Percentiles rank a stretch among this genome's conserved stretches.
These are phyloP conservation scores for Cinnamomum micranthum DNA, from an alignment of 164 flowering plant species.

Conservation along the genomic window DNA sequence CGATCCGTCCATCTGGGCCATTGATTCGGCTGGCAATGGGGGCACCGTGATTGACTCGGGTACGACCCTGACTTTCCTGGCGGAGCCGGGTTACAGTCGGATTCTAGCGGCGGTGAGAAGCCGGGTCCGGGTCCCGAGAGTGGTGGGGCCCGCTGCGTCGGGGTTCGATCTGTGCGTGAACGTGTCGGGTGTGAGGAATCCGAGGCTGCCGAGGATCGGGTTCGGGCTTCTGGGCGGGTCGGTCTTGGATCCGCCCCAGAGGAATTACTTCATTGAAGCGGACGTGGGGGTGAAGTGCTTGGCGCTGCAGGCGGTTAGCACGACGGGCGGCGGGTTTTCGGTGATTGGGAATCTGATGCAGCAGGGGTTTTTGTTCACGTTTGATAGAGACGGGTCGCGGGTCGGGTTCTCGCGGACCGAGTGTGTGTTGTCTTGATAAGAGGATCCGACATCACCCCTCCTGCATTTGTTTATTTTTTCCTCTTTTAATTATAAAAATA, in stretches of 20 bases:
- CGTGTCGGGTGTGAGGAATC: constrained; percentile 30
- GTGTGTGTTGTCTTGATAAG: constrained; percentile 22
- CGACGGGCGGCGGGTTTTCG: constrained; percentile 32
- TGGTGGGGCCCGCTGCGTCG: constrained; percentile 21
- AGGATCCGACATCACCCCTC: not conserved
- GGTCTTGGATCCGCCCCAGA: constrained; percentile 51
- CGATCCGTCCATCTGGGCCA: constrained; percentile 51
- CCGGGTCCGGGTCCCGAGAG: constrained; percentile 33
- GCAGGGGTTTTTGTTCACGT: constrained; percentile 73
- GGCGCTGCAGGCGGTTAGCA: constrained; percentile 51
- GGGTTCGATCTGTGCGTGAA: constrained; percentile 60
- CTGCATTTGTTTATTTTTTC: not conserved
- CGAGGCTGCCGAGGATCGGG: constrained; percentile 49
- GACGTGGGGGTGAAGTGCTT: constrained; percentile 52
- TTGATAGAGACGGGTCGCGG: constrained; percentile 48
- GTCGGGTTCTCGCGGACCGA: constrained; percentile 68
- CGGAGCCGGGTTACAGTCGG: constrained; percentile 46
- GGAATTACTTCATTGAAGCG: constrained; percentile 61
- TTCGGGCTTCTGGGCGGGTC: constrained; percentile 49
- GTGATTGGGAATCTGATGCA: constrained; percentile 89
- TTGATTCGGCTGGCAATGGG: constrained; percentile 56
- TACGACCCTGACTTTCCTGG: constrained; percentile 58
- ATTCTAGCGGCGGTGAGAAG: constrained; percentile 40
- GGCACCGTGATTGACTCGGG: constrained; percentile 82
- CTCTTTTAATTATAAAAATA: no score